Percentiles rank a stretch among this genome's conserved stretches.
phyloP scores from a whole-genome alignment of 2,329 filamentous ascomycete species.

The Rhytidhysteron rufulum region DNA sequence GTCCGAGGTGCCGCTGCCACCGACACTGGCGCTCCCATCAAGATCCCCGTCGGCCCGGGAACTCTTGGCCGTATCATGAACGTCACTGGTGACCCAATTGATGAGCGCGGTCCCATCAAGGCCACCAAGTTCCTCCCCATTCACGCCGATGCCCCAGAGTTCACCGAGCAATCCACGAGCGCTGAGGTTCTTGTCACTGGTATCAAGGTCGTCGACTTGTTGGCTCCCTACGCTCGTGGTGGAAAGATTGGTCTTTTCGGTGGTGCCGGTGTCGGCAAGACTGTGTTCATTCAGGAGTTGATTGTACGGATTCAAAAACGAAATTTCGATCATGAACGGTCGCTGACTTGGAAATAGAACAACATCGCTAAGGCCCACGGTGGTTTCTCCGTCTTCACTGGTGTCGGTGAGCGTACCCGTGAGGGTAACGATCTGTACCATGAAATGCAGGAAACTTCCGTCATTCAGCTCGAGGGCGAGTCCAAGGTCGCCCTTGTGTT shows the following conservation, averaged over 20 bases:
- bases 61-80: slow-evolving; percentile 99
- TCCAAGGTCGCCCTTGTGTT: slow-evolving; percentile 99
- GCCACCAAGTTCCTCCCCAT: slow-evolving; percentile 81
- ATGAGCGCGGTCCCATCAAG: slow-evolving; percentile 99
- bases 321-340: background rate
- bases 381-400: slow-evolving; percentile 99
- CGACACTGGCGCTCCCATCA: slow-evolving; percentile 94
- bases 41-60: slow-evolving; percentile 87
- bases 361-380: slow-evolving; percentile 99
- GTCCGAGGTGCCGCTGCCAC: slow-evolving; percentile 80
- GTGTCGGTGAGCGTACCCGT: slow-evolving; percentile 99
- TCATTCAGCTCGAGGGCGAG: slow-evolving; percentile 98
- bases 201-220: slow-evolving; percentile 99
- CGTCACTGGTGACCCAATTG: slow-evolving; percentile 99
- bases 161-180: slow-evolving; percentile 91
- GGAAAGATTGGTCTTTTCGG: slow-evolving; percentile 99
- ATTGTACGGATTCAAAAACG: slow-evolving; percentile 62
- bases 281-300: slow-evolving; percentile 99
- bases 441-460: slow-evolving; percentile 99
- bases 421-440: slow-evolving; percentile 99
- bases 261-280: slow-evolving; percentile 99
- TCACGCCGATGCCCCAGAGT: slow-evolving; percentile 88
- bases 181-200: slow-evolving; percentile 97
- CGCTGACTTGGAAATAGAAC: slow-evolving; percentile 58
- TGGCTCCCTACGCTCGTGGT: slow-evolving; percentile 99